Evolutionary conservation across 108 stramenopile genomes (phyloP).

Genomic region (Cyclotella cryptica): DNA sequence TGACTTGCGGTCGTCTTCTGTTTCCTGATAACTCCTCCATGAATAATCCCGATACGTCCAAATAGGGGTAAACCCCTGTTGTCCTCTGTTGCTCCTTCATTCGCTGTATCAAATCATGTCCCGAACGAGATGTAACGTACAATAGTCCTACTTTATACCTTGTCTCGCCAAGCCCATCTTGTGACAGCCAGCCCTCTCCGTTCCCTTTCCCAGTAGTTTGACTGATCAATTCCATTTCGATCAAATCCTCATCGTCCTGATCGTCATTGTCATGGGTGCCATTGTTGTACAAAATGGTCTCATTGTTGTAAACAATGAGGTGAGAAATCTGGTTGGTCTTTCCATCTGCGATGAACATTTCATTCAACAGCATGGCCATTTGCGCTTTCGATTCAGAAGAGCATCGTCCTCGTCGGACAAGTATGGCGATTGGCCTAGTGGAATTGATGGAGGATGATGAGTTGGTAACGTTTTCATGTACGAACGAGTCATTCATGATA

Average conservation of each 20-base stretch:
- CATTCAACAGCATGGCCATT: slow-evolving; percentile 53
- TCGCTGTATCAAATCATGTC: slow-evolving; percentile 25
- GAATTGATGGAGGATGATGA: neutral
- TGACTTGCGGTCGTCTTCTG: neutral
- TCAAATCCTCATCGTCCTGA: slow-evolving; percentile 19
- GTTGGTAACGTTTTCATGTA: neutral
- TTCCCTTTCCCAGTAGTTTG: neutral
- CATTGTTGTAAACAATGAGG: slow-evolving; percentile 48
- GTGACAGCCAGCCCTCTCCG: neutral
- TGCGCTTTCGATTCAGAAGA: slow-evolving; percentile 69
- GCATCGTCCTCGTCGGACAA: slow-evolving; percentile 66
- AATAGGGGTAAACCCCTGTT: slow-evolving; percentile 13
- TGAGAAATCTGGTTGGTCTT: slow-evolving; percentile 37
- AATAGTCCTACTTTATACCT: slow-evolving; percentile 31
- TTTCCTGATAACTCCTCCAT: neutral
- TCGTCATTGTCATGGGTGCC: neutral
- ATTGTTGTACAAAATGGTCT: neutral
- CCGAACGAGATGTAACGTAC: slow-evolving; percentile 28
- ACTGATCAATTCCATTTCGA: slow-evolving; percentile 24
- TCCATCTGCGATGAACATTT: slow-evolving; percentile 16
- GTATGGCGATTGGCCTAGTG: slow-evolving; percentile 53
- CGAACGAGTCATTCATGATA: neutral
- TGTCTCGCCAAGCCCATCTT: neutral
- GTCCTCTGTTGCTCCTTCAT: slow-evolving; percentile 19
- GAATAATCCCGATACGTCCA: slow-evolving; percentile 25